Evolutionary conservation across 352 stramenopile genomes (phyloP).

Genomic region (Phytopythium sindhum): DNA sequence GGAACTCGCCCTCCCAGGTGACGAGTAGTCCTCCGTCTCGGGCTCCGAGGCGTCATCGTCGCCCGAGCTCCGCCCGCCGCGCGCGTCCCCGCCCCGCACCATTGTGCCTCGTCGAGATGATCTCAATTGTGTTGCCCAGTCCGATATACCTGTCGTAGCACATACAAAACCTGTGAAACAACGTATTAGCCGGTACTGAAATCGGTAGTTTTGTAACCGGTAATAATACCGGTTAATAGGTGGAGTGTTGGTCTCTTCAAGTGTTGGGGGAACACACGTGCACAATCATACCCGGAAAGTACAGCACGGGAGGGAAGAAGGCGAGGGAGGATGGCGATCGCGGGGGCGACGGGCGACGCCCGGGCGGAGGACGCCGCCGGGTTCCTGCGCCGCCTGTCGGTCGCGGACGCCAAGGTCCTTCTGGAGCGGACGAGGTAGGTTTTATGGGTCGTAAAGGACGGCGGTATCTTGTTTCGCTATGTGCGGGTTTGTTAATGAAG

Average conservation of each 20-base stretch:
- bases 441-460: background rate
- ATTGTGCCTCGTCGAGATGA: conserved; percentile 6
- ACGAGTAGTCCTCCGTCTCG: conserved; percentile 18
- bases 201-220: background rate
- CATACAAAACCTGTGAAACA: background rate
- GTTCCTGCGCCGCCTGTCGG: conserved; percentile 73
- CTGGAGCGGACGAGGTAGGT: conserved; percentile 71
- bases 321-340: background rate
- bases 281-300: background rate
- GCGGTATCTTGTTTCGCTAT: background rate
- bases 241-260: conserved; percentile 1
- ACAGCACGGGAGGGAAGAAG: background rate
- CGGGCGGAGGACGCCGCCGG: conserved; percentile 31
- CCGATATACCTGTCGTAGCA: background rate
- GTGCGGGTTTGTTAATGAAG: background rate
- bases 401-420: conserved; percentile 82
- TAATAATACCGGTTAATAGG: no score
- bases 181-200: background rate
- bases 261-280: background rate
- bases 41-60: conserved; percentile 12
- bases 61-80: background rate
- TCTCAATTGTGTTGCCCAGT: background rate
- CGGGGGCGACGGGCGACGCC: conserved; percentile 11
- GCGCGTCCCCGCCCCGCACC: conserved; percentile 9
- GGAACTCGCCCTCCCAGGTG: conserved; percentile 14